A percentile compares a stretch with the other conserved stretches of the same genome.
phyloP scores from a whole-genome alignment of 1,284 basidiomycete species.

The Microbotryomycetes sp. region DNA sequence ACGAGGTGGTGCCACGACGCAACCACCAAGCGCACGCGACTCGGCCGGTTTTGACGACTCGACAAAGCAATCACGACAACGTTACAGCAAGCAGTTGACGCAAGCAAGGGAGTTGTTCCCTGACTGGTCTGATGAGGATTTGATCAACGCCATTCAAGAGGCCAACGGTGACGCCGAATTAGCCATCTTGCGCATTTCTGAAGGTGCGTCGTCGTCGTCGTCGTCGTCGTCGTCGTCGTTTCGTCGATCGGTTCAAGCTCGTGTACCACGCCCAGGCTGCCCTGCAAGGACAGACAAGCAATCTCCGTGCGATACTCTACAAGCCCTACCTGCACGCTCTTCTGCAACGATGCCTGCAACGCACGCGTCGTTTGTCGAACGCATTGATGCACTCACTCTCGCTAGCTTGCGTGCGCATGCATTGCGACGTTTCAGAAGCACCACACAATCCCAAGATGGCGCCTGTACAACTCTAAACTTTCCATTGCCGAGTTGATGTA shows the following conservation, averaged over 20 bases:
- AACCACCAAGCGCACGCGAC: not conserved
- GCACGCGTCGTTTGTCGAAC: not conserved
- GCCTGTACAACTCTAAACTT: not conserved
- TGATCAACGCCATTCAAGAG: slow-evolving; percentile 66
- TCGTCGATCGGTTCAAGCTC: not conserved
- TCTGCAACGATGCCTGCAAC: not conserved
- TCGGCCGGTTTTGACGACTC: not conserved
- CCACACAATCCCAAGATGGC: too few species aligned
- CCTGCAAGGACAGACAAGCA: too few species aligned
- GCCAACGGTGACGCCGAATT: slow-evolving; percentile 65
- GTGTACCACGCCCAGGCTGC: too few species aligned
- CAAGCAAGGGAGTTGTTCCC: slow-evolving; percentile 63
- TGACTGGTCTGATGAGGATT: slow-evolving; percentile 69
- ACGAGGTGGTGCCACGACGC: not conserved
- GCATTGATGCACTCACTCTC: not conserved
- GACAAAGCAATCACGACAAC: not conserved
- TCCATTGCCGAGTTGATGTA: not conserved
- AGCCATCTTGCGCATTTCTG: slow-evolving; percentile 68
- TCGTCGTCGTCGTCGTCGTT: not conserved
- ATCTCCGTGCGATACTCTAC: too few species aligned
- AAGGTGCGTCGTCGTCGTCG: slow-evolving; percentile 52
- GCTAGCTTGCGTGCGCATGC: too few species aligned
- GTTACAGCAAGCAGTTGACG: slow-evolving; percentile 14
- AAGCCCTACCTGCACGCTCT: not conserved
- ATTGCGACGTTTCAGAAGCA: too few species aligned